These are phyloP conservation scores for Sequoia sempervirens DNA, from an alignment of 75 land plant genomes.

Conservation along the genomic window DNA sequence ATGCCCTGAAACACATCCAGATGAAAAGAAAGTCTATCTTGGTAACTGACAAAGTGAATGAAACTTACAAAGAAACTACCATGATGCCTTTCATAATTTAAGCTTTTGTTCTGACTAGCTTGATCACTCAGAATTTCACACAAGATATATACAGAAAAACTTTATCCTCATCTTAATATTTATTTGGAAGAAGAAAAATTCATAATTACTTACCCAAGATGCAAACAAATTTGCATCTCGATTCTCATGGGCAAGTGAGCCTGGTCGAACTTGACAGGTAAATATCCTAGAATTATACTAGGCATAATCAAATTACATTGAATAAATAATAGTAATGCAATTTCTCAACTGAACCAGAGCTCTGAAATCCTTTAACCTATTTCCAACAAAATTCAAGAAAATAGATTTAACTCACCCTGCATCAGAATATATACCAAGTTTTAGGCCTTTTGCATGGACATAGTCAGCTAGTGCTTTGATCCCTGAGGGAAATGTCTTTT, in stretches of 20 bases:
- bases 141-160: neutral
- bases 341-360: neutral
- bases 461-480: conserved; percentile 92
- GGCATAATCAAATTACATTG: neutral
- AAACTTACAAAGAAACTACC: neutral
- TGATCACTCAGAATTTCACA: neutral
- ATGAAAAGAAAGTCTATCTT: neutral
- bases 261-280: conserved; percentile 79
- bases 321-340: neutral
- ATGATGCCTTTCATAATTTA: neutral
- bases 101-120: neutral
- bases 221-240: conserved; percentile 82
- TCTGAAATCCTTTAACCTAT: neutral
- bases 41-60: neutral
- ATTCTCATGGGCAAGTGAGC: conserved; percentile 72
- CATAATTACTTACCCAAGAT: conserved; percentile 72
- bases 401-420: conserved; percentile 62
- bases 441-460: conserved; percentile 83
- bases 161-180: neutral
- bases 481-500: conserved; percentile 83
- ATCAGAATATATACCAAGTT: conserved; percentile 98
- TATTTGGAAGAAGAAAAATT: neutral
- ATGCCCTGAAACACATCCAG: conserved; percentile 51
- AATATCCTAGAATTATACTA: conserved; percentile 22
- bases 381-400: neutral